Base-by-base conservation (phyloP, 139 green algal species). In the Chlorella sorokiniana region DNA sequence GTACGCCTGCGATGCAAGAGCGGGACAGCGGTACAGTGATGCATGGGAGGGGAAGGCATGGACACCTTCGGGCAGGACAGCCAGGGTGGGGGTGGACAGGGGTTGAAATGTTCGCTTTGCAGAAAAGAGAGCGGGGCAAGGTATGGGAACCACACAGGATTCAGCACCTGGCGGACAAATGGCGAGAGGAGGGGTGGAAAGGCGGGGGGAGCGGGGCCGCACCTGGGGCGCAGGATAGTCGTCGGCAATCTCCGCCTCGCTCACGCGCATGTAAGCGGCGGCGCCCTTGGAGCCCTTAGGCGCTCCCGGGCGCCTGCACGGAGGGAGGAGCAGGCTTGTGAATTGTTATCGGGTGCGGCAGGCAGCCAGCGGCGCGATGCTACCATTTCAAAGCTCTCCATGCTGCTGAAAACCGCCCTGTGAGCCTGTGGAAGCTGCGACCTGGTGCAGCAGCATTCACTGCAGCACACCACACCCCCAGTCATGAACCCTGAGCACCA, bases 171-270 rank as follows among this genome's bases (percentile, higher is more conserved):
- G 16, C 11, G 11, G 22, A 61, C 52, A 61, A 61, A 10, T 23
- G 27, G 6, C 2, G 27, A 65, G 18, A 9, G 27, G 27, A 65
- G 59, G 54, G 20, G n/a, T 8, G 14, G 5, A 22, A 18, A 25
- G 2, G 27, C 59, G 59, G 27, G 35, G 59, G 59, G 4, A 14
- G n/a, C 3, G 3, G 33, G 18, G 18, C 31, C 71, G 18, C 73
- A 79, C 73, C 73, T 79, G 52, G 4, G 96, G 96, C 63, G 90
- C 61, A 14, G 96, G 96, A 83, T 99, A 99, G 86, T 99, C 96
- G 73, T 98, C 91, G 22, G 94, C 96, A 81, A 99, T 98, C 86
- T 99, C 96, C 48, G 83, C 81, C 78, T 97, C 91, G n/a, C 80
- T 91, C 82, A 99, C 95, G 62, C 94, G 92, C 85, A 98, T 93